Percentiles rank a stretch among this genome's conserved stretches.
Conservation (phyloP, 495 filamentous ascomycete genomes). For the Niebla homalea region DNA sequence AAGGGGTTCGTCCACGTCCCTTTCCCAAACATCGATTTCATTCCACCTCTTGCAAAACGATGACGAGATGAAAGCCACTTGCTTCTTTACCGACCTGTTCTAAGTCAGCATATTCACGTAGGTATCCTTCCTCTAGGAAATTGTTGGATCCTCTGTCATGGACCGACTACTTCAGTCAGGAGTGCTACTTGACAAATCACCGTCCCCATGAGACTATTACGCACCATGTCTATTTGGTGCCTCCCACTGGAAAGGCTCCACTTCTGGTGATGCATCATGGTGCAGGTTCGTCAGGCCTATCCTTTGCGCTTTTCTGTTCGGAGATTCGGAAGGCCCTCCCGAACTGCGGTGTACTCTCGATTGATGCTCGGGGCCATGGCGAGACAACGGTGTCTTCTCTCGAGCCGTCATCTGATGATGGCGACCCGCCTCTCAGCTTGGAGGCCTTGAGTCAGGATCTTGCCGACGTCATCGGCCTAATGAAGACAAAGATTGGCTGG, state of each 20-base stretch:
- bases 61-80: neutral
- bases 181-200: conserved; percentile 53
- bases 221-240: conserved; percentile 76
- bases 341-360: conserved; percentile 65
- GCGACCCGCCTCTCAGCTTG: conserved; percentile 46
- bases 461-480: conserved; percentile 50
- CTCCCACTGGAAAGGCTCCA: conserved; percentile 44
- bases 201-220: conserved; percentile 34
- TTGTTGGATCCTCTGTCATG: conserved; percentile 45
- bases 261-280: conserved; percentile 87
- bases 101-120: neutral
- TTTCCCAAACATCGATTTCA: neutral
- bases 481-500: conserved; percentile 56
- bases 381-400: conserved; percentile 39
- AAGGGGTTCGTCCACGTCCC: conserved; percentile 37
- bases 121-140: conserved; percentile 2
- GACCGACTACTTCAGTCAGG: conserved; percentile 79
- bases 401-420: conserved; percentile 17
- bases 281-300: conserved; percentile 76
- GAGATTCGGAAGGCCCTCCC: conserved; percentile 70
- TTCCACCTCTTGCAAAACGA: neutral
- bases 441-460: conserved; percentile 62
- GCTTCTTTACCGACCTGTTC: neutral
- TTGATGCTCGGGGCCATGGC: conserved; percentile 81
- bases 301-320: conserved; percentile 66